phyloP scores from a whole-genome alignment of 345 rosid species.

The Gossypium raimondii region DNA sequence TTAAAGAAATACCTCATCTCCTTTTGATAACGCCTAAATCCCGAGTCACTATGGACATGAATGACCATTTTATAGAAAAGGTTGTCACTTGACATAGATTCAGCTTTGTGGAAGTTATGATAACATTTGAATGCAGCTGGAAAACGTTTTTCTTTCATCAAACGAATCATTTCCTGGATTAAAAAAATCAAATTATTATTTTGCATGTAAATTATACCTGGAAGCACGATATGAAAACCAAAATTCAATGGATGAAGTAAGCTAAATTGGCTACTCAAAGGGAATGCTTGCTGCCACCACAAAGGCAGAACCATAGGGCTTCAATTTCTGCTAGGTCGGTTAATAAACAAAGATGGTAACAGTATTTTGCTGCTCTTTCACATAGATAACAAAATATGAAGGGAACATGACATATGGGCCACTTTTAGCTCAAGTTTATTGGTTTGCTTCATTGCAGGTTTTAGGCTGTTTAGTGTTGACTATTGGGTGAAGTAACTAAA shows the following conservation, averaged over 20 bases:
- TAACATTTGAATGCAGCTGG: constrained; percentile 87
- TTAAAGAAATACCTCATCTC: constrained; percentile 74
- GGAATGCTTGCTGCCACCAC: background rate
- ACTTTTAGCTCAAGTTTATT: background rate
- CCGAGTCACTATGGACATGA: constrained; percentile 86
- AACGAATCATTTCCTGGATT: constrained; percentile 79
- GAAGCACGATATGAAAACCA: background rate
- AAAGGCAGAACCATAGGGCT: background rate
- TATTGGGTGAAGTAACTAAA: background rate
- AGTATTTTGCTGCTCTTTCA: background rate
- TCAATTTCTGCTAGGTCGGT: background rate
- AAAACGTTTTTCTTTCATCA: constrained; percentile 73
- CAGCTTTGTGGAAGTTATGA: constrained; percentile 71
- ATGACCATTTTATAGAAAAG: constrained; percentile 85
- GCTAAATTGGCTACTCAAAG: constrained; percentile 1
- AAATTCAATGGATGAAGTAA: background rate
- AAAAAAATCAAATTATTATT: background rate
- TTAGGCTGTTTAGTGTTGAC: background rate
- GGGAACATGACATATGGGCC: background rate
- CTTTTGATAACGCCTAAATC: constrained; percentile 82
- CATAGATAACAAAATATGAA: background rate
- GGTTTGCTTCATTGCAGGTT: background rate
- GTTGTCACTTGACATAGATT: constrained; percentile 56
- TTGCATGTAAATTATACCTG: background rate
- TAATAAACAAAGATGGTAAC: background rate